Percentiles rank a stretch among this genome's conserved stretches.
Evolutionary conservation across 192 early-diverging fungal species (phyloP).

Genomic region (Funneliformis geosporum): DNA sequence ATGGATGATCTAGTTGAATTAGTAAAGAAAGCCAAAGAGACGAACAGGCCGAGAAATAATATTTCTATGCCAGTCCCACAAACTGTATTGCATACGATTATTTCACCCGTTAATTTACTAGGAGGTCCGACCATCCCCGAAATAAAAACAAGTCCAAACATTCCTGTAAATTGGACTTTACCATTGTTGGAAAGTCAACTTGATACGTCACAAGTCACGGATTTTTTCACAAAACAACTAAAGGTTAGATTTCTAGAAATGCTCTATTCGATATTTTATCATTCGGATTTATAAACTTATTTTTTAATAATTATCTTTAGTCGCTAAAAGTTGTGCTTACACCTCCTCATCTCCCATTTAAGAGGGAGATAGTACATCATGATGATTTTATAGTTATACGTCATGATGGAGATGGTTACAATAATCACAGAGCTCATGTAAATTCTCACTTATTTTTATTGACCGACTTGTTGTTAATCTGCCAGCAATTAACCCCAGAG

Average conservation of each 20-base stretch:
- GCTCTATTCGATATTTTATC: background rate
- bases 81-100: background rate
- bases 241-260: conserved; percentile 38
- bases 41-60: background rate
- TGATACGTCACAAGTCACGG: conserved; percentile 45
- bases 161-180: background rate
- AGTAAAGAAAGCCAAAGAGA: conserved; percentile 18
- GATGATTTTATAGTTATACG: conserved; percentile 38
- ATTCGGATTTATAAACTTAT: background rate
- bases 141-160: background rate
- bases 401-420: conserved; percentile 10
- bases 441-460: conserved; percentile 46
- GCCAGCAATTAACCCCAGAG: conserved; percentile 15
- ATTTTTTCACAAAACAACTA: conserved; percentile 52
- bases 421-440: conserved; percentile 34
- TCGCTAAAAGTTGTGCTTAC: background rate
- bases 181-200: conserved; percentile 40
- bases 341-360: conserved; percentile 27
- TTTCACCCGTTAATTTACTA: background rate
- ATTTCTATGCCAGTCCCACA: background rate
- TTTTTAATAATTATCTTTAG: background rate
- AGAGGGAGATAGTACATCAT: conserved; percentile 38
- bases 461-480: conserved; percentile 48
- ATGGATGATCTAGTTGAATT: conserved; percentile 55
- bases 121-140: background rate